Evolutionary conservation across 164 flowering plant genomes (phyloP), one percentile per base, ranked within the genome.

Genomic region (Annona cherimola): DNA sequence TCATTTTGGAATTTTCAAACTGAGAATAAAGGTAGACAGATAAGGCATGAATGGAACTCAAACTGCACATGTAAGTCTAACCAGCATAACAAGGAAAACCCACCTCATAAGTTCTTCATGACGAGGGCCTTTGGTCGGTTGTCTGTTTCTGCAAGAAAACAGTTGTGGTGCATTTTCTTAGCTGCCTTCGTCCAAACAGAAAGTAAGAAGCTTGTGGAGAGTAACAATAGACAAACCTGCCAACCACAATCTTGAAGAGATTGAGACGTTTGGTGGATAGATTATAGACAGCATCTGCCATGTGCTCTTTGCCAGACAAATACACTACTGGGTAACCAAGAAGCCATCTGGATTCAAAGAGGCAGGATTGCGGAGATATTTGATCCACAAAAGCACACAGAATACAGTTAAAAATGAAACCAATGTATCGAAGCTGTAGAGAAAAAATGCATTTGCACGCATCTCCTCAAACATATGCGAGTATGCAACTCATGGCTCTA

Each of bases 261-360:
- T 80, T 86, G 71, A 94, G 93, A 73, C 84, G 79, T 77, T 89
- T 88, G 75, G 92, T 83, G 45, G 99, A 94, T 11, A 94, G 87
- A 82, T 89, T 94, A 70, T 77, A 84, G 44, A 88, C 78, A 40
- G 97, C 95, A 74, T 89, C 87, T 40, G 83, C 77, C 69, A 90
- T 84, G 46, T 84, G 85, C 26, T 89, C 90, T 80, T 79, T 90
- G 65, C 87, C 78, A 57, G 92, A 92, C 79, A 91, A 77, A 79
- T 94, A 92, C 20, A 90, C 89, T 3, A 90, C 82, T 14, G 97
- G 97, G 78, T 94, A 92, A 55, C 94, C 95, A 76, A 94, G 99
- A 75, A 94, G 92, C 99, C 99, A 94, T 73, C 97, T 91, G 87
- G 45, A 79, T 14, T 20, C 16, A 64, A 41, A 4, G 44, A 64